Evolutionary conservation across 192 early-diverging fungal genomes (phyloP), one percentile per base, ranked within the genome.

Genomic region (Phycomyces nitens): DNA sequence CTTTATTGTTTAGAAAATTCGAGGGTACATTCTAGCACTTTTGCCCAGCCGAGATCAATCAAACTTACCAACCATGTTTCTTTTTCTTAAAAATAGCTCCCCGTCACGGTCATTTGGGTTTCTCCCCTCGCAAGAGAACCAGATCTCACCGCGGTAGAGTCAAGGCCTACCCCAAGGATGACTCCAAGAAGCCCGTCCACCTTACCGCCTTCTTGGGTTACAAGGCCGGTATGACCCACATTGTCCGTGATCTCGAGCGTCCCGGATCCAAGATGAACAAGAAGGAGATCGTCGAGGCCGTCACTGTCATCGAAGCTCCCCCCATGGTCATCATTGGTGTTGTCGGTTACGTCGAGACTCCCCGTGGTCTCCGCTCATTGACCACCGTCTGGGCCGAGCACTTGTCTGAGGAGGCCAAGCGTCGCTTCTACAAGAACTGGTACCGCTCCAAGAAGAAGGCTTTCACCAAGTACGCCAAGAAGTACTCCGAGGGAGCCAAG

Each of bases 371-470:
- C 80, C 95, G 97, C 70, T 88, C 94, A 41, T 84, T 99, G 71
- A 95, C 97, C 84, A 98, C 95, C 80, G 95, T 99, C 80, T 99
- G 97, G 97, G 95, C 97, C 61, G 92, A 99, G 86, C 95, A 99
- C 80, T 84, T 99, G 60, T 88, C 86, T 64, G 95, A 99, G 67
- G 97, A 98, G 77, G 79, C 98, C 65, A 94, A 90, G 86, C 93
- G 97, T 74, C 91, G 97, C 80, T 98, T 99, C 93, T 99, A 99
- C 95, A 95, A 97, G 92, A 99, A 96, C 93, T 99, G 95, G 94
- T 99, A 99, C 92, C 87, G 91, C 77, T 95, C 94, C 77, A 99
- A 99, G 93, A 96, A 96, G 85, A 99, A 99, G 94, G 97, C 95
- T 43, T 99, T 94, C 91, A 99, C 95, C 86, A 94, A 96, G 86